These are phyloP conservation scores for Datisca glomerata DNA, from an alignment of 306 rosid species.

Conservation along the genomic window DNA sequence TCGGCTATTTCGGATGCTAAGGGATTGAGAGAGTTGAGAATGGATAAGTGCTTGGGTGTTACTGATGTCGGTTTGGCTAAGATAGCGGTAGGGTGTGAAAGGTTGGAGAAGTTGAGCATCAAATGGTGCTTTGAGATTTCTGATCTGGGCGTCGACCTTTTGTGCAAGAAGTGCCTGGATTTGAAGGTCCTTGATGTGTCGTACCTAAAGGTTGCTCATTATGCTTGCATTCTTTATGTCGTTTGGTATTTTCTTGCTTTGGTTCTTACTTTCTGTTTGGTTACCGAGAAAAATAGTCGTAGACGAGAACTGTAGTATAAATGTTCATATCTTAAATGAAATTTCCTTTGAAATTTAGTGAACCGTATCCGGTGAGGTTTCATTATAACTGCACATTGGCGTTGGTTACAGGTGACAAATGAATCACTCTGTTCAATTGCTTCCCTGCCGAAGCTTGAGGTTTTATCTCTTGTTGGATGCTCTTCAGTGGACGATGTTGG, in stretches of 20 bases:
- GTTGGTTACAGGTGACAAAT: conserved; percentile 29
- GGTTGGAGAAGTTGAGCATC: conserved; percentile 38
- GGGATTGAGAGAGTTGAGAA: conserved; percentile 34
- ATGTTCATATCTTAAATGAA: too few species aligned
- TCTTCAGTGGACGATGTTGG: conserved; percentile 43
- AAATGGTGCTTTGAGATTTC: conserved; percentile 66
- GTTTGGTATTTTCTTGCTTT: not conserved
- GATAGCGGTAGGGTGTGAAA: conserved; percentile 38
- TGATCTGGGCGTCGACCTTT: conserved; percentile 51
- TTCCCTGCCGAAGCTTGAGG: conserved; percentile 43
- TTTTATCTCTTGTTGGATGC: conserved; percentile 39
- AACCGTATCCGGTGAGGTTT: too few species aligned
- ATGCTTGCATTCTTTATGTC: not conserved
- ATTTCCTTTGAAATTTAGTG: too few species aligned
- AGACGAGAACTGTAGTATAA: too few species aligned
- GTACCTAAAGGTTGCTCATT: conserved; percentile 37
- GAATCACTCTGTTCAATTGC: conserved; percentile 47
- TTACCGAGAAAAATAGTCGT: too few species aligned
- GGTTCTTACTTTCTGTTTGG: not conserved
- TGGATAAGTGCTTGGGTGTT: conserved; percentile 47
- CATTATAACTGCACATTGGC: conserved; percentile 3
- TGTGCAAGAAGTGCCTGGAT: conserved; percentile 42
- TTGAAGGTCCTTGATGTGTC: conserved; percentile 50
- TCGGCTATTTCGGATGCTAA: conserved; percentile 33
- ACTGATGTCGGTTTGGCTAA: conserved; percentile 55